Evolutionary conservation across 306 rosid genomes (phyloP).

Genomic region (Argentina anserina): DNA sequence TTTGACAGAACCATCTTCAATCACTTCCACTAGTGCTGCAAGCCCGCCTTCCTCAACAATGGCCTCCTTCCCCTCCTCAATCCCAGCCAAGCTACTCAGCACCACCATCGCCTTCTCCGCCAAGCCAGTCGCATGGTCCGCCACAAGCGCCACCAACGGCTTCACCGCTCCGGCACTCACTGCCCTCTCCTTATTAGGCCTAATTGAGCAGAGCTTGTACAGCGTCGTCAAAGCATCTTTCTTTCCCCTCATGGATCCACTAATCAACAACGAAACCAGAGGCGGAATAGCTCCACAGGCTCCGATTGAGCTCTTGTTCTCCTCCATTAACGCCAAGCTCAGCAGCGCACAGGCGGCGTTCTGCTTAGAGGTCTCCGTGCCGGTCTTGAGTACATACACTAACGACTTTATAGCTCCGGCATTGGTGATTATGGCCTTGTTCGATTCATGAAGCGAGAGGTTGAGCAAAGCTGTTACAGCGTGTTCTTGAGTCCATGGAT

Average conservation of each 20-base stretch:
- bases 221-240: constrained; percentile 85
- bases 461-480: constrained; percentile 83
- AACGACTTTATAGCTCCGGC: constrained; percentile 84
- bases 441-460: constrained; percentile 75
- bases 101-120: constrained; percentile 98
- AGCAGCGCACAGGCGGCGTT: constrained; percentile 93
- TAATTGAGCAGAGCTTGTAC: constrained; percentile 79
- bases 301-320: constrained; percentile 79
- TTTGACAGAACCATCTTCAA: constrained; percentile 87
- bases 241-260: constrained; percentile 75
- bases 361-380: constrained; percentile 86
- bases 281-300: constrained; percentile 91
- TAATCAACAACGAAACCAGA: constrained; percentile 63
- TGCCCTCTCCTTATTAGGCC: constrained; percentile 79
- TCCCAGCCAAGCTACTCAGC: constrained; percentile 65
- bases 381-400: constrained; percentile 83
- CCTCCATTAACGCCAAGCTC: constrained; percentile 78
- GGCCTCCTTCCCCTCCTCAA: constrained; percentile 70
- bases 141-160: constrained; percentile 80
- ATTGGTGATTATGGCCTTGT: constrained; percentile 63
- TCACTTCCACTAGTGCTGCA: constrained; percentile 78
- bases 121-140: constrained; percentile 77
- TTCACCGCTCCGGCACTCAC: constrained; percentile 87
- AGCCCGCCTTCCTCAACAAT: constrained; percentile 89
- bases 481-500: constrained; percentile 95